Percentiles rank a stretch among this genome's conserved stretches.
Evolutionary conservation across 805 yeast genomes (phyloP).

Genomic region (Metschnikowia hibisci): DNA sequence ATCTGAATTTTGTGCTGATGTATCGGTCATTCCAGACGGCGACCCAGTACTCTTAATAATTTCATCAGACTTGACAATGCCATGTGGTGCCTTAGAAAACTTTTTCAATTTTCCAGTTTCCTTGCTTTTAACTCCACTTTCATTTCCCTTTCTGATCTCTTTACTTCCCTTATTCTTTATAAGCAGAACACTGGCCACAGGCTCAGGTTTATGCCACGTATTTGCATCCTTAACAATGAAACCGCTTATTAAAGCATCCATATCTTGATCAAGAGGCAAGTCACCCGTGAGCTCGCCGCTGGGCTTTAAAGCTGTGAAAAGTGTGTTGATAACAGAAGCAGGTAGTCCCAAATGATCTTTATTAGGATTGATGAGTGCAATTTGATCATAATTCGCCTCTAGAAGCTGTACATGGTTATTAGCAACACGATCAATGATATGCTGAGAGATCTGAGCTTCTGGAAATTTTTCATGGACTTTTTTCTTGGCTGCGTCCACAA

Average conservation of each 20-base stretch:
- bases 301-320: conserved; percentile 37
- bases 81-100: conserved; percentile 2
- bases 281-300: conserved; percentile 53
- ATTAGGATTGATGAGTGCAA: conserved; percentile 57
- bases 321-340: conserved; percentile 34
- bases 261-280: conserved; percentile 45
- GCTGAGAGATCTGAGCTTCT: conserved; percentile 40
- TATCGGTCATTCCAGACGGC: conserved; percentile 40
- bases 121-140: background rate
- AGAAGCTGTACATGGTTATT: conserved; percentile 40
- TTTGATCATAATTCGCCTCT: conserved; percentile 36
- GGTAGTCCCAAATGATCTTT: conserved; percentile 45
- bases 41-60: conserved; percentile 3
- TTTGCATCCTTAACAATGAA: conserved; percentile 44
- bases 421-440: conserved; percentile 56
- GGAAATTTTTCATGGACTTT: conserved; percentile 24
- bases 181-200: conserved; percentile 28
- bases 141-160: background rate
- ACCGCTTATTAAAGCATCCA: conserved; percentile 67
- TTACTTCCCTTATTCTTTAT: conserved; percentile 21
- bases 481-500: conserved; percentile 40
- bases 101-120: conserved; percentile 18
- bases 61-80: background rate
- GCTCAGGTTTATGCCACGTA: conserved; percentile 55
- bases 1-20: conserved; percentile 40